Evolutionary conservation across 345 rosid species (phyloP).

Genomic region (Punica granatum): DNA sequence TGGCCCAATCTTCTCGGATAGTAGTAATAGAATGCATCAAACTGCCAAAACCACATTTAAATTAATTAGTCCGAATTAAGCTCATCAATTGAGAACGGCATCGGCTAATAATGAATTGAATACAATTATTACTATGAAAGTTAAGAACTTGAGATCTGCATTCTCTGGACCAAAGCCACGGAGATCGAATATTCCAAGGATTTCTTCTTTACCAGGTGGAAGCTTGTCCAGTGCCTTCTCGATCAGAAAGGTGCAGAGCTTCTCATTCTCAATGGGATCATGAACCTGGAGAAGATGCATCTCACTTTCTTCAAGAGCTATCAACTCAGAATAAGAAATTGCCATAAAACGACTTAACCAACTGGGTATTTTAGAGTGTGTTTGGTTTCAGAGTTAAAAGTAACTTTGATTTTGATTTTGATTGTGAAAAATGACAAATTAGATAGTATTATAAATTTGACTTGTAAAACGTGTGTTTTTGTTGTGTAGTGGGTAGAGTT

Average conservation of each 20-base stretch:
- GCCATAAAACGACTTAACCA: too few species aligned
- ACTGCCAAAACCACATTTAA: constrained; percentile 36
- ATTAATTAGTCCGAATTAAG: constrained; percentile 6
- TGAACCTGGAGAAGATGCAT: constrained; percentile 39
- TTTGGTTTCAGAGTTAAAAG: too few species aligned
- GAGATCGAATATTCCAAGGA: constrained; percentile 76
- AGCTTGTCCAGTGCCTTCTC: constrained; percentile 80
- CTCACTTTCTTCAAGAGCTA: not conserved
- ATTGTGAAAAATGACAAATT: too few species aligned
- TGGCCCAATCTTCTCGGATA: constrained; percentile 81
- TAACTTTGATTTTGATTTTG: too few species aligned
- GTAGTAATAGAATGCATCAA: constrained; percentile 79
- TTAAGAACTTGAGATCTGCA: constrained; percentile 67
- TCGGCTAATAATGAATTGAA: not conserved
- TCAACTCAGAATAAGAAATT: not conserved
- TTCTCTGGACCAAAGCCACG: constrained; percentile 58
- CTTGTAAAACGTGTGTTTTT: too few species aligned
- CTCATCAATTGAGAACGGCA: not conserved
- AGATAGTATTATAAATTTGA: too few species aligned
- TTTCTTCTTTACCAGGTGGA: constrained; percentile 57
- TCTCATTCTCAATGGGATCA: constrained; percentile 64
- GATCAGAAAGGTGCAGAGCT: constrained; percentile 57
- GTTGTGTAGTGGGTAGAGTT: too few species aligned
- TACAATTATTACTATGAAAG: constrained; percentile 52
- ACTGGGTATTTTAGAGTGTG: too few species aligned